Evolutionary conservation across 2,329 filamentous ascomycete genomes (phyloP).

Genomic region (Fusarium sp.): DNA sequence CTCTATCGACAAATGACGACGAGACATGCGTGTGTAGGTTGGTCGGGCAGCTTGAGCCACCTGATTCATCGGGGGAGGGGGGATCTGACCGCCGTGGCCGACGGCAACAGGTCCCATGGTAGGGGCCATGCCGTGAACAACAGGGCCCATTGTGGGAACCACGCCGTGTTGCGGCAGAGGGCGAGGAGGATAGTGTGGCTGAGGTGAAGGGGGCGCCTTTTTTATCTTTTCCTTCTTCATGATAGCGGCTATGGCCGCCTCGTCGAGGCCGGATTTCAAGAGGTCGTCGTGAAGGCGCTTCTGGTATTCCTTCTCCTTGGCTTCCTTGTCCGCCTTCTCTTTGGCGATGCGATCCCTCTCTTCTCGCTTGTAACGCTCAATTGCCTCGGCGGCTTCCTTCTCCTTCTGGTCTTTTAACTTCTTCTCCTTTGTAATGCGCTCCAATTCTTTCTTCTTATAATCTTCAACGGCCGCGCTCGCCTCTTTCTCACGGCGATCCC

Average conservation of each 20-base stretch:
- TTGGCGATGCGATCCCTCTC: constrained; percentile 62
- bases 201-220: constrained; percentile 46
- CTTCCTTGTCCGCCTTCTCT: constrained; percentile 64
- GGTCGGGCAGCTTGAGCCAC: constrained; percentile 55
- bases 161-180: constrained; percentile 24
- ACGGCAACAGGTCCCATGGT: neutral
- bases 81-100: constrained; percentile 15
- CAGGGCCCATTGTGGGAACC: constrained; percentile 2
- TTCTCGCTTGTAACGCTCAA: constrained; percentile 66
- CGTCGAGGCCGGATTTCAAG: constrained; percentile 71
- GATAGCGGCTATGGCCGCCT: constrained; percentile 72
- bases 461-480: constrained; percentile 67
- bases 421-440: constrained; percentile 61
- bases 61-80: neutral
- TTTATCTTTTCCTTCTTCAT: constrained; percentile 69
- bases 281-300: constrained; percentile 71
- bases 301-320: constrained; percentile 63
- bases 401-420: constrained; percentile 66
- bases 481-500: constrained; percentile 59
- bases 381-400: constrained; percentile 64
- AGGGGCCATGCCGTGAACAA: constrained; percentile 6
- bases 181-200: constrained; percentile 32
- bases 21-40: constrained; percentile 76
- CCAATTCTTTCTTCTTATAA: constrained; percentile 65
- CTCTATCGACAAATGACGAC: constrained; percentile 74